Evolutionary conservation across 2,329 filamentous ascomycete species (phyloP), one percentile per base, ranked within the genome.

Genomic region (Ploettnerulaceae sp.): DNA sequence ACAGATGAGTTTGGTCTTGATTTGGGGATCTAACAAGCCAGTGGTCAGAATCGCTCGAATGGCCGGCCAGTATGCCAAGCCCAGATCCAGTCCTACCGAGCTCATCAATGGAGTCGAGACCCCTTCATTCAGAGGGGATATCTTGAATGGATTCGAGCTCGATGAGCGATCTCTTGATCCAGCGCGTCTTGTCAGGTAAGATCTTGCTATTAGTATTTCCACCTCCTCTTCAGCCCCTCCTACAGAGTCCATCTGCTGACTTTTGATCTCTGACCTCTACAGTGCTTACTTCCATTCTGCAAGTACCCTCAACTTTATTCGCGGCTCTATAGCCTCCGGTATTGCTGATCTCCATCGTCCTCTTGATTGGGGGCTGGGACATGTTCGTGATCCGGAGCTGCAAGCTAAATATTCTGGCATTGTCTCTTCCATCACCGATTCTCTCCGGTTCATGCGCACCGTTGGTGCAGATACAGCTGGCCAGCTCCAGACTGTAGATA

Each of bases 31-130:
- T 49, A 74, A 77, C 68, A 82, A 81, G 69, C 86, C 87, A 5
- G 89, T 98, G 3, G 89, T 98, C 37, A 82, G 93, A 57, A 95
- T 98, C 61, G 93, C 89, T 12, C 82, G 93, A 51, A 96, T 97
- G 82, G 93, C 93, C 9, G 93, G 93, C 3, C 93, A 98, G 73
- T 98, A 95, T 63, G 93, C 93, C 22, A 98, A 98, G 70, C 93
- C 91, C 2, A 76, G 93, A 47, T 95, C 89, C 3, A 95, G 84
- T 58, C 86, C 91, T 0, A 90, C 81, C 28, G 93, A 98, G 70
- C 76, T 81, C 1, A 71, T 94, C 40, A 73, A 94, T 54, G 90
- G 89, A 41, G 79, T 80, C 49, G 80, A 89, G 61, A 84, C 95
- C 45, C 86, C 88, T 3, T 93, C 87, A 32, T 98, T 97, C 75